Base-by-base conservation (phyloP, 1,284 basidiomycete species). In the Cystobasidium pallidum region DNA sequence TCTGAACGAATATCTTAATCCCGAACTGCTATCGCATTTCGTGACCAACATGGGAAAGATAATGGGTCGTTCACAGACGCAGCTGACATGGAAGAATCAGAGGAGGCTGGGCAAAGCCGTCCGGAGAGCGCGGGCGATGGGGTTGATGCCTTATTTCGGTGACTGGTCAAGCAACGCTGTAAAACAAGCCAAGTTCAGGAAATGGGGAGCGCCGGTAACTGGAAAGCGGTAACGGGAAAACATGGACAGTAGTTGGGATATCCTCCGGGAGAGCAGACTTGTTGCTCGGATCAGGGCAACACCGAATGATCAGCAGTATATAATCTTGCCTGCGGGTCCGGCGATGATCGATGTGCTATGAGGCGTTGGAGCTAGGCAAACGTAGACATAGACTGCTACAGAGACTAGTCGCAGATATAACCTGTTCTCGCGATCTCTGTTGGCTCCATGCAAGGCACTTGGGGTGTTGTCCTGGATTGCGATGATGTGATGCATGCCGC, bases 121-220 rank as follows among this genome's bases (percentile, higher is more conserved):
- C 72, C 87, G 91, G 67, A 85, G 94, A 70, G 91, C 94, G 66
- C 91, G 91, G 81, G 90, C 89, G 84, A 94, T 97, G 90, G 94
- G 94, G 57, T 80, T 94, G 73, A 86, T 97, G 74, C 90, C 91
- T 1, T 74, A 76, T 55, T 76, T 75, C 41, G 68, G 49, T 3
- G 68, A 71, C 59, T 64, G 59, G 47, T 63, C 59, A 17, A 49
- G 61, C 10, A n/a, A 26, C 17, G 13, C 3, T 0, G 54, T 64
- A 2, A 63, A 57, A 39, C 21, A 64, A 8, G 59, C 68, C 11
- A 71, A 71, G 61, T 34, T 32, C 15, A 52, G 24, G 17, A 51
- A 64, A 24, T 61, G 41, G 28, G 68, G 68, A 13, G 51, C 62
- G 61, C 39, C 47, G 26, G 26, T 15, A 39, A 71, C 68, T 17